Evolutionary conservation across 441 rosid genomes (phyloP), one percentile per base, ranked within the genome.

Genomic region (Bruguiera hainesii): DNA sequence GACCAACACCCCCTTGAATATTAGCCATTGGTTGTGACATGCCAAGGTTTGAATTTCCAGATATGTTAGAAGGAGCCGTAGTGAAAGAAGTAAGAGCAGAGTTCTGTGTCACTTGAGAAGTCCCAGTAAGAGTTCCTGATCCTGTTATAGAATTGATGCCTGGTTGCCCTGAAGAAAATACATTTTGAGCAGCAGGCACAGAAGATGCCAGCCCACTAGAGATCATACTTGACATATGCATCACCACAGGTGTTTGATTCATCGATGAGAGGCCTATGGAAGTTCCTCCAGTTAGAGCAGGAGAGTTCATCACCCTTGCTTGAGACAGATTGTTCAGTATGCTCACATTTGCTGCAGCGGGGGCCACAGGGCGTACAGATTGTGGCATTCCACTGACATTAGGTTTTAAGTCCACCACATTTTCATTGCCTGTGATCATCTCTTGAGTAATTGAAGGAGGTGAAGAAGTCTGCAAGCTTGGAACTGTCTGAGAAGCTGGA

Each of bases 191-290:
- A 67, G 96, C 66, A 82, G 98, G 93, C 73, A 87, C 84, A 52
- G 93, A 83, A 46, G 99, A 83, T 65, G 87, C 81, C 86, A 85
- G 89, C 84, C 96, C 95, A 78, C 89, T 89, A 63, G 98, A 90
- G 78, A 95, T 90, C 99, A 92, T 90, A 79, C 86, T 92, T 64
- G 98, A 90, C 93, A 92, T 86, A 79, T 89, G 99, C 96, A 92
- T 82, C 69, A 90, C 93, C 71, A 95, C 91, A 58, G 93, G 84
- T 73, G 88, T 90, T 81, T 82, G 96, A 78, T 87, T 92, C 79
- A 88, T 83, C 60, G 96, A 82, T 58, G 73, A 89, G 58, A 83
- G 88, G 68, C 89, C 93, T 7, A 84, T 80, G 21, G 98, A 89
- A 73, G 91, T 82, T 74, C 98, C 99, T 73, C 91, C 98, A n/a